phyloP scores from a whole-genome alignment of 768 basidiomycete species.

The Podaxis pistillaris region DNA sequence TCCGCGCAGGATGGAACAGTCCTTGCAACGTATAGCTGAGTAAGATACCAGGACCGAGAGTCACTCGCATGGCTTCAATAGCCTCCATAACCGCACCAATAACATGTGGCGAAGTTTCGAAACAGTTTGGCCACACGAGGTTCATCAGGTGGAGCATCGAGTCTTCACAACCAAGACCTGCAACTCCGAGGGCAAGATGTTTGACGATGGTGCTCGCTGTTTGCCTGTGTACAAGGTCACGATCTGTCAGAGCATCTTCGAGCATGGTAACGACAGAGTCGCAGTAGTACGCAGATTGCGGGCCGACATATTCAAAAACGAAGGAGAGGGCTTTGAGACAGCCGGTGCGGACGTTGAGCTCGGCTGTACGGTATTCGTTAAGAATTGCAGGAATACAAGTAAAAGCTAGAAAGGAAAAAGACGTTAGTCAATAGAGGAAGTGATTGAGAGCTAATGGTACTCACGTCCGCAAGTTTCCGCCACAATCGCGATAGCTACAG shows the following conservation, averaged over 20 bases:
- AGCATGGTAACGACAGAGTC: slow-evolving; percentile 98
- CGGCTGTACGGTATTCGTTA: slow-evolving; percentile 97
- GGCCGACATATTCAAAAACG: slow-evolving; percentile 99
- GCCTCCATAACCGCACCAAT: slow-evolving; percentile 99
- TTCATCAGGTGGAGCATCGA: slow-evolving; percentile 98
- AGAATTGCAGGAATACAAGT: slow-evolving; percentile 99
- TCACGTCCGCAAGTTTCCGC: slow-evolving; percentile 88
- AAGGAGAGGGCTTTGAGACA: slow-evolving; percentile 98
- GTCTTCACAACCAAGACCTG: slow-evolving; percentile 96
- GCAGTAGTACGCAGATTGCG: slow-evolving; percentile 93
- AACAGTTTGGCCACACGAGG: slow-evolving; percentile 98
- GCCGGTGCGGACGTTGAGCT: slow-evolving; percentile 97
- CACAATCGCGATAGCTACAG: slow-evolving; percentile 95
- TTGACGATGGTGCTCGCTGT: slow-evolving; percentile 98
- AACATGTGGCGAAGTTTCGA: slow-evolving; percentile 97
- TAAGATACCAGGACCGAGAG: slow-evolving; percentile 89
- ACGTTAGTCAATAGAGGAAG: slow-evolving; percentile 12
- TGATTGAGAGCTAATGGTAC: slow-evolving; percentile 22
- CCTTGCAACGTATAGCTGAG: slow-evolving; percentile 93
- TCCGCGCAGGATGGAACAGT: slow-evolving; percentile 94
- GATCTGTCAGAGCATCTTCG: slow-evolving; percentile 96
- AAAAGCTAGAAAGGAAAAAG: slow-evolving; percentile 56
- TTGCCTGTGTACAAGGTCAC: slow-evolving; percentile 97
- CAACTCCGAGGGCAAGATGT: slow-evolving; percentile 94
- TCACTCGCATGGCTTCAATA: slow-evolving; percentile 95